These are phyloP conservation scores for Teratosphaeria zuluensis DNA, from an alignment of 2,329 filamentous ascomycete species.

Conservation along the genomic window DNA sequence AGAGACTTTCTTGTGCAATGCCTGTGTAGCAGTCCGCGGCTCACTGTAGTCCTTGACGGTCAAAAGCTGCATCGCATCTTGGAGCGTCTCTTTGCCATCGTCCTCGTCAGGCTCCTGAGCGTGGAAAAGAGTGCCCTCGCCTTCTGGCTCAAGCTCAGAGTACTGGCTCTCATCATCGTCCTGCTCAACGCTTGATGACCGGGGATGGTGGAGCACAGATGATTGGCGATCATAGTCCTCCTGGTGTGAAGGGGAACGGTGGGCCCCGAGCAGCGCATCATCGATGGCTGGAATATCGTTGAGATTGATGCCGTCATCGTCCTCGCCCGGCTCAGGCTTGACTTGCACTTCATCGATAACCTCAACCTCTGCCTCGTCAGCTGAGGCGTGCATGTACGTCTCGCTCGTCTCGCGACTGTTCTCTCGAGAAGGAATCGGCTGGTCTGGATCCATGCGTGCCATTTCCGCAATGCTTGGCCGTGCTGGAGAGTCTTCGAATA, in stretches of 20 bases:
- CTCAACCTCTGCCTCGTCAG: conserved; percentile 41
- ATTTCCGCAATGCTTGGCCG: conserved; percentile 36
- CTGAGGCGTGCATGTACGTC: conserved; percentile 3
- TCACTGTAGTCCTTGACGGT: conserved; percentile 26
- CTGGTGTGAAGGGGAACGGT: conserved; percentile 37
- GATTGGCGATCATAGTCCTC: conserved; percentile 36
- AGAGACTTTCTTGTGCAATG: conserved; percentile 5
- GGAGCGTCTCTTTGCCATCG: conserved; percentile 23
- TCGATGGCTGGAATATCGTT: conserved; percentile 49
- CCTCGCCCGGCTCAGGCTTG: conserved; percentile 49
- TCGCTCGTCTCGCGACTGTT: conserved; percentile 32
- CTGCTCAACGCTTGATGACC: conserved; percentile 21
- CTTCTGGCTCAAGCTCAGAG: conserved; percentile 29
- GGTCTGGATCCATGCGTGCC: conserved; percentile 65
- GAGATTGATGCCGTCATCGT: conserved; percentile 53
- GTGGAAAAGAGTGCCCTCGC: conserved; percentile 22
- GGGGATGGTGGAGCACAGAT: conserved; percentile 47
- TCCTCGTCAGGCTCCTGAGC: conserved; percentile 5
- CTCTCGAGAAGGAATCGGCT: conserved; percentile 82
- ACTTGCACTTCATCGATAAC: conserved; percentile 61
- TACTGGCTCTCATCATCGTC: conserved; percentile 48
- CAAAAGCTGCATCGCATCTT: conserved; percentile 26
- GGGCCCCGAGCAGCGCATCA: conserved; percentile 36
- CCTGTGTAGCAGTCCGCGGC: conserved; percentile 9
- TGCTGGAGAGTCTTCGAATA: conserved; percentile 34